phyloP scores from a whole-genome alignment of 2,329 filamentous ascomycete genomes.

The Pestalotiopsis sp. region DNA sequence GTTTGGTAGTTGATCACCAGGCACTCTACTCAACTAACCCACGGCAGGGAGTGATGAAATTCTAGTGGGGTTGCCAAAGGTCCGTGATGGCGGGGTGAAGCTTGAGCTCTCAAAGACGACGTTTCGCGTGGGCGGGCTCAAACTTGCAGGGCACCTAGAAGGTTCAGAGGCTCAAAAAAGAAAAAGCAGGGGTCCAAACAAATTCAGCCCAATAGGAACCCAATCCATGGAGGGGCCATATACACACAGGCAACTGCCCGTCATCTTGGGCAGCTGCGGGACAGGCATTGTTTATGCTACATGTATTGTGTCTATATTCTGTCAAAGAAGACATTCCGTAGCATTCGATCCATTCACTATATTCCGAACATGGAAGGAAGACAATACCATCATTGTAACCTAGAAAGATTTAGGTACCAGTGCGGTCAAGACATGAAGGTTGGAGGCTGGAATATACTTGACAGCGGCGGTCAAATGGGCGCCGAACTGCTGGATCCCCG shows the following conservation, averaged over 20 bases:
- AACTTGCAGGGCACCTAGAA: background rate
- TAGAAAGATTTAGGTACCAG: no score
- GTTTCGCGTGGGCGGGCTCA: background rate
- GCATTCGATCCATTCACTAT: no score
- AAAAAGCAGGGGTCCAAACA: background rate
- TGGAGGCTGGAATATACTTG: background rate
- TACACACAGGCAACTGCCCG: background rate
- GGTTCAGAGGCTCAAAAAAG: background rate
- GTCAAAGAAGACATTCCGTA: no score
- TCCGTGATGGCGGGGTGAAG: background rate
- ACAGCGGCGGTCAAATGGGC: background rate
- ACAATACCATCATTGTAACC: no score
- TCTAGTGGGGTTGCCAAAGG: background rate
- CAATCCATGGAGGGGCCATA: background rate
- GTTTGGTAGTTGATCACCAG: background rate
- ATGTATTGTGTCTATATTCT: background rate
- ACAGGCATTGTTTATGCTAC: background rate
- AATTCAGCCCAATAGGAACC: background rate
- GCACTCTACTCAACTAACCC: background rate
- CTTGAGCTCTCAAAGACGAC: background rate
- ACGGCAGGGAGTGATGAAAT: background rate
- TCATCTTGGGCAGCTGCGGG: background rate
- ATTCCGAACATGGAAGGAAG: no score
- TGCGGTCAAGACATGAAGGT: no score
- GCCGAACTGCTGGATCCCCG: background rate